Base-by-base conservation (phyloP, 225 moss, liverwort and hornwort species). In the Ulota crispa region DNA sequence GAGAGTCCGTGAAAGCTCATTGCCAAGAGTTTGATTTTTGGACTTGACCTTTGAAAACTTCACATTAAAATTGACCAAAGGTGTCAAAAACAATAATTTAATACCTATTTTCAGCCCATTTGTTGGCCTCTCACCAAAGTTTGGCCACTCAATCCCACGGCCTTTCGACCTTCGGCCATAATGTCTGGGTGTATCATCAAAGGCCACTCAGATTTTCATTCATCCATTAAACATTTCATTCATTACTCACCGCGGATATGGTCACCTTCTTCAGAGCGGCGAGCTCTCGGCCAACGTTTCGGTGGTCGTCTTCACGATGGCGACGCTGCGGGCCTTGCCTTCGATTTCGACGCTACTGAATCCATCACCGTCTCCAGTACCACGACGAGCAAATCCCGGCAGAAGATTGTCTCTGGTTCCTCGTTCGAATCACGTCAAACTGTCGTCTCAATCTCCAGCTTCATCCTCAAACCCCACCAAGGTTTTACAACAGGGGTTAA, bases 301-400 rank as follows among this genome's bases (percentile, higher is more conserved):
- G 19, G 10, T 24, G 36, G 12, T 28, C 5, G 2, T 42, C 53
- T 63, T 62, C 66, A n/a, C 76, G 6, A 88, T 88, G 89, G 89
- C 84, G 84, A 79, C 81, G 18, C 79, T 89, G 84, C 89, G 79
- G 6, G 45, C 62, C 32, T 34, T 72, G 5, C 65, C 81, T 18
- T 84, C 86, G 65, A 67, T 89, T 78, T 79, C 81, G 23, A 7
- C 75, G 19, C 55, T 66, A 23, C 55, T 55, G 34, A 52, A 31
- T 9, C 42, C 27, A 1, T 45, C 61, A 0, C 57, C 36, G 13
- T 56, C 41, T 10, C 18, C 68, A 7, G 15, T 12, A 6, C 14
- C 77, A 3, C 72, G 65, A 30, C 18, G 5, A 6, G 5, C 5
- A 4, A 14, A 16, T 12, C 1, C 43, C 5, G 14, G 24, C 9